Conservation (phyloP, 1,284 basidiomycete species). For the Cutaneotrichosporon sp. region DNA sequence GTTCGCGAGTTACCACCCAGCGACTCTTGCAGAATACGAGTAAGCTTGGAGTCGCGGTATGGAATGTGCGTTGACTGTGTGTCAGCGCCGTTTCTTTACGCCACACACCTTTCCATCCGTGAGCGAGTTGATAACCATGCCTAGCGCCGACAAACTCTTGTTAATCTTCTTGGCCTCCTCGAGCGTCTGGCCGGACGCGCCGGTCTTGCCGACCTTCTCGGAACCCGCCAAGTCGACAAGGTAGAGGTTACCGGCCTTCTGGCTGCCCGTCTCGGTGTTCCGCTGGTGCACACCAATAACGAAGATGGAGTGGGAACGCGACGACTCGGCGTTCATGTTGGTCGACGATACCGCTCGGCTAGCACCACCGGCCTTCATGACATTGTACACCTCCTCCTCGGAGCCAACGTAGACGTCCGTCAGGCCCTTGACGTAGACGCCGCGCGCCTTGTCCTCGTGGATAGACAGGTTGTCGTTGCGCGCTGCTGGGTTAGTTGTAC, state of each 20-base stretch:
- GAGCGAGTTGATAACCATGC: slow-evolving; percentile 99
- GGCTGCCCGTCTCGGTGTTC: slow-evolving; percentile 90
- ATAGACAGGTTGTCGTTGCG: slow-evolving; percentile 98
- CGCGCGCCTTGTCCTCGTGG: slow-evolving; percentile 95
- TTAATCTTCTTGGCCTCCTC: slow-evolving; percentile 99
- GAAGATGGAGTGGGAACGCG: slow-evolving; percentile 98
- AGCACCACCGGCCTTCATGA: slow-evolving; percentile 92
- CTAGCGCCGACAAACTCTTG: slow-evolving; percentile 93
- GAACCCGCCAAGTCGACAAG: slow-evolving; percentile 98
- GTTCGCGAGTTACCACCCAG: slow-evolving; percentile 98
- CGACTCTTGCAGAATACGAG: slow-evolving; percentile 98
- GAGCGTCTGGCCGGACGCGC: slow-evolving; percentile 95
- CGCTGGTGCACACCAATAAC: slow-evolving; percentile 94
- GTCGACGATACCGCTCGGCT: slow-evolving; percentile 92
- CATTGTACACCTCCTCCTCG: slow-evolving; percentile 95
- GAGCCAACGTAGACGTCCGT: slow-evolving; percentile 98
- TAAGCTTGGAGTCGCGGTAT: slow-evolving; percentile 98
- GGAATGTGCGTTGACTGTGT: slow-evolving; percentile 89
- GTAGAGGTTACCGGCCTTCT: slow-evolving; percentile 95
- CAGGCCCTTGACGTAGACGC: slow-evolving; percentile 96
- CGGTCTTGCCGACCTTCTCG: slow-evolving; percentile 97
- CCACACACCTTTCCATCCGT: slow-evolving; percentile 82
- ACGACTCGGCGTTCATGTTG: slow-evolving; percentile 99
- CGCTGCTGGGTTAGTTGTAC: slow-evolving; percentile 53
- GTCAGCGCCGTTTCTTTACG: neutral